Percentiles rank a stretch among this genome's conserved stretches.
phyloP scores from a whole-genome alignment of 768 basidiomycete species.

The Amanita brunnescens region DNA sequence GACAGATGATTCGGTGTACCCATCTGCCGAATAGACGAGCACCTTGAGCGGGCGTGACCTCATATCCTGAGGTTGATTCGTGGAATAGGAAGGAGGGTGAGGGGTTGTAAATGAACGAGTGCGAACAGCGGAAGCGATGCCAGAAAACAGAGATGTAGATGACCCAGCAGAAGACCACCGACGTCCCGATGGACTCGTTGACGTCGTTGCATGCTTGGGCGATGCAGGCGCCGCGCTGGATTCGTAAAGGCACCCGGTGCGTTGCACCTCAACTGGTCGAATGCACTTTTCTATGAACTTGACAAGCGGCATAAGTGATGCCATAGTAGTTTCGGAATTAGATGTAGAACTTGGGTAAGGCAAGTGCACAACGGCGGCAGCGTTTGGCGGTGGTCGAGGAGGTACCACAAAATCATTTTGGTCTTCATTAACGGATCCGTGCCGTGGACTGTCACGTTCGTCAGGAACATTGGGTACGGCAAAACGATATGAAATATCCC shows the following conservation, averaged over 20 bases:
- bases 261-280: constrained; percentile 29
- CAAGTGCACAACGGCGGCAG: constrained; percentile 62
- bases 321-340: constrained; percentile 44
- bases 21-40: constrained; percentile 76
- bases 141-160: constrained; percentile 15
- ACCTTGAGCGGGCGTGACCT: constrained; percentile 63
- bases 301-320: constrained; percentile 52
- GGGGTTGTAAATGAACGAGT: constrained; percentile 27
- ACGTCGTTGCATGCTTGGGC: constrained; percentile 6
- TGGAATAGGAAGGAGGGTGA: constrained; percentile 15
- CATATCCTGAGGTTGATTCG: constrained; percentile 18
- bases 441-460: background rate
- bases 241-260: constrained; percentile 9
- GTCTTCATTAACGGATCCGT: constrained; percentile 6
- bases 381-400: constrained; percentile 61
- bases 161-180: constrained; percentile 35
- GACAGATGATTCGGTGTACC: constrained; percentile 89
- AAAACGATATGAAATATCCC: background rate
- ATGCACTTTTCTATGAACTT: constrained; percentile 62
- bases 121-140: constrained; percentile 15
- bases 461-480: background rate
- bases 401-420: constrained; percentile 25
- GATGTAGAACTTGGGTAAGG: constrained; percentile 66
- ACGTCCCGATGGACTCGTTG: constrained; percentile 16
- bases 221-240: background rate